phyloP scores from a whole-genome alignment of 2,329 filamentous ascomycete species.

The Leptographium wingfieldii region DNA sequence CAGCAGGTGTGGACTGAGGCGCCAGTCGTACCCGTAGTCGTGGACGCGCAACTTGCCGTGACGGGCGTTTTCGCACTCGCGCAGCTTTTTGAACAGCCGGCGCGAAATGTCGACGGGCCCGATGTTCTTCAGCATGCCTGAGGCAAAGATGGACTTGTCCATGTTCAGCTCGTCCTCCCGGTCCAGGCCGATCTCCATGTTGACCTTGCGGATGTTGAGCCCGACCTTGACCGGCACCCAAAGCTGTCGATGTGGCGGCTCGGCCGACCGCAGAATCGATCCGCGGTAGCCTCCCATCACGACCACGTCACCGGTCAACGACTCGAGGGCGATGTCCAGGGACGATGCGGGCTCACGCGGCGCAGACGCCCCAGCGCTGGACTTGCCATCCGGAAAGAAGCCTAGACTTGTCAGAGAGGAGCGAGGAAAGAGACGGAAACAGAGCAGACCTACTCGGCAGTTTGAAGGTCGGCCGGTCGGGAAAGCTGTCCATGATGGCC shows the following conservation, averaged over 20 bases:
- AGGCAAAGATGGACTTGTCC: slow-evolving; percentile 70
- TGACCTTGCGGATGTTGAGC: slow-evolving; percentile 79
- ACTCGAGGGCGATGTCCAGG: slow-evolving; percentile 43
- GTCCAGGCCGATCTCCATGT: slow-evolving; percentile 74
- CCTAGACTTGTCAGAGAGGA: neutral
- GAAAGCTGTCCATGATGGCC: slow-evolving; percentile 77
- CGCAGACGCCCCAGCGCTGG: neutral
- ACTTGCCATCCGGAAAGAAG: slow-evolving; percentile 16
- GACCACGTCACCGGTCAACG: slow-evolving; percentile 72
- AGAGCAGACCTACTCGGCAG: slow-evolving; percentile 29
- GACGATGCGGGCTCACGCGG: slow-evolving; percentile 6
- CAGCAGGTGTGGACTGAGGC: slow-evolving; percentile 67
- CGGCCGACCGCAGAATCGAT: slow-evolving; percentile 74
- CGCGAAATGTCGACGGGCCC: slow-evolving; percentile 84
- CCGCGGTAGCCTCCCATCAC: slow-evolving; percentile 84
- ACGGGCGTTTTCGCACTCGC: slow-evolving; percentile 59
- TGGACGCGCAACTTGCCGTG: slow-evolving; percentile 64
- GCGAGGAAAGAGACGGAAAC: neutral
- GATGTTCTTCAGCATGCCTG: slow-evolving; percentile 82
- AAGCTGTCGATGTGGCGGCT: slow-evolving; percentile 70
- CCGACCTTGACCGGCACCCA: slow-evolving; percentile 94
- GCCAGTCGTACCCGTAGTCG: slow-evolving; percentile 94
- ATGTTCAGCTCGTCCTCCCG: slow-evolving; percentile 73
- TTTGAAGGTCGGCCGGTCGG: slow-evolving; percentile 67
- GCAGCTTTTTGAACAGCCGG: slow-evolving; percentile 65